phyloP scores from a whole-genome alignment of 2,329 filamentous ascomycete species.

The Botrytis tulipae region DNA sequence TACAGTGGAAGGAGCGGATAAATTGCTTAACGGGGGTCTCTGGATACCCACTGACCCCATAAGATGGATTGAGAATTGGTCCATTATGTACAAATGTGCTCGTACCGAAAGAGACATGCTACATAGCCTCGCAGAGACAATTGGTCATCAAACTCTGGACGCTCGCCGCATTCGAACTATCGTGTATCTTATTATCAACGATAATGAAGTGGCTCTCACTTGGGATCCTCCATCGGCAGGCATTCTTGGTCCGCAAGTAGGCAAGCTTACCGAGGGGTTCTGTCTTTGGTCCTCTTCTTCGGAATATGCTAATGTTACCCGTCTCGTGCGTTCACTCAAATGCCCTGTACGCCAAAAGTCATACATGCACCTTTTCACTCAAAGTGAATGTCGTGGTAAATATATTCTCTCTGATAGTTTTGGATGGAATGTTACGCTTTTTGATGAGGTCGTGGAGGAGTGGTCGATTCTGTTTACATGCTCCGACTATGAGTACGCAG shows the following conservation, averaged over 20 bases:
- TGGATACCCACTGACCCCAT: background rate
- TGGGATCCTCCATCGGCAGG: background rate
- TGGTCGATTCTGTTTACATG: slow-evolving; percentile 1
- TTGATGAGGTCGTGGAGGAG: background rate
- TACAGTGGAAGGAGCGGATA: background rate
- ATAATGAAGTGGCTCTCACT: background rate
- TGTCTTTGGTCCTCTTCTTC: background rate
- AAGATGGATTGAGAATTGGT: background rate
- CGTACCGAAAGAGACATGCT: background rate
- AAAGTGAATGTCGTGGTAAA: background rate
- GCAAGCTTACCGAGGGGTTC: background rate
- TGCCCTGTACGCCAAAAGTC: background rate
- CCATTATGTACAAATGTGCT: background rate
- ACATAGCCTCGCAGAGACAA: background rate
- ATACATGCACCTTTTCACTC: background rate
- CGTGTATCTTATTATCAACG: background rate
- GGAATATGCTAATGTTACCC: background rate
- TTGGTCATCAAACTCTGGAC: background rate
- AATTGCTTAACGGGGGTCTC: background rate
- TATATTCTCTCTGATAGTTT: background rate
- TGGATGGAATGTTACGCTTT: background rate
- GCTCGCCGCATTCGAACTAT: background rate
- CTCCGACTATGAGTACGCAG: background rate
- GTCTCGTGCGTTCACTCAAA: background rate
- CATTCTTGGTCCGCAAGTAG: background rate